Conservation (phyloP, 2,329 filamentous ascomycete species). For the Microdochium paspali region DNA sequence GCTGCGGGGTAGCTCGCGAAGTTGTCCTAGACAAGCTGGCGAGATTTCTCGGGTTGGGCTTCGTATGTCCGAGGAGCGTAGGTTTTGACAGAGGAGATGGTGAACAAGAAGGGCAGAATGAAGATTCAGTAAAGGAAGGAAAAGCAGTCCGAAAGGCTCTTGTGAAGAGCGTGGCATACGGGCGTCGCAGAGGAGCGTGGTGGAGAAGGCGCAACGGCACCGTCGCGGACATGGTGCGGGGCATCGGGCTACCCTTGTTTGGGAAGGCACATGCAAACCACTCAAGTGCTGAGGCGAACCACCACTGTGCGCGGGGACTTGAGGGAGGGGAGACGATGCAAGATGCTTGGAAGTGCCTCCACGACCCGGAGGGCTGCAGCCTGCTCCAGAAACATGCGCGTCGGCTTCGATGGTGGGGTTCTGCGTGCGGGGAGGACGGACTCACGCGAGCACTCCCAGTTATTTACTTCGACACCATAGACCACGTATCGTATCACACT, state of each 20-base stretch:
- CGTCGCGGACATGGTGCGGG: not conserved
- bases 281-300: not conserved
- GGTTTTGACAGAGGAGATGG: not conserved
- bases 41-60: not conserved
- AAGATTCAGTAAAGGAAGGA: not conserved
- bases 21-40: not conserved
- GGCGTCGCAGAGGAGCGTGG: not conserved
- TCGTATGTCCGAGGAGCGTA: not conserved
- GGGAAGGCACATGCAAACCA: conserved; percentile 1
- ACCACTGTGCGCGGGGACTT: not conserved
- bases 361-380: too few relatives aligned
- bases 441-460: too few relatives aligned
- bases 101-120: not conserved
- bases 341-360: too few relatives aligned
- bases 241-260: not conserved
- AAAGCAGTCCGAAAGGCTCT: not conserved
- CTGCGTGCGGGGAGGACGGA: too few relatives aligned
- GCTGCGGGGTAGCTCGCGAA: not conserved
- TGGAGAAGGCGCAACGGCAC: not conserved
- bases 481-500: too few relatives aligned
- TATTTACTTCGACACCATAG: too few relatives aligned
- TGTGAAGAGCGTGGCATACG: not conserved
- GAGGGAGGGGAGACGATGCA: not conserved
- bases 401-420: too few relatives aligned
- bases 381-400: too few relatives aligned